Conservation (phyloP, 306 rosid genomes). For the Prunus padus region DNA sequence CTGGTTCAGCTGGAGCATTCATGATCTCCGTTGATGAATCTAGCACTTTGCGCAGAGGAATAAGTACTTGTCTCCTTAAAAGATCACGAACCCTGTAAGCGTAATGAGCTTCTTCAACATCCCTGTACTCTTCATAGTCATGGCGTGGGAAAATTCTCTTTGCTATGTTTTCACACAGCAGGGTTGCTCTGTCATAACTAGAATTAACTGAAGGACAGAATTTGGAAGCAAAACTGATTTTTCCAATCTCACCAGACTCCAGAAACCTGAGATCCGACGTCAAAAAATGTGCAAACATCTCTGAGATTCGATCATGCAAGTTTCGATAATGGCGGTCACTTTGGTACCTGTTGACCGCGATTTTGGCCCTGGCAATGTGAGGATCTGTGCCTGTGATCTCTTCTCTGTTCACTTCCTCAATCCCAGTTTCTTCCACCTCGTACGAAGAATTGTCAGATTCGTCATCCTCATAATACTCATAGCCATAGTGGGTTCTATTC, state of each 20-base stretch:
- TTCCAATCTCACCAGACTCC: not conserved
- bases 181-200: not conserved
- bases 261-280: not conserved
- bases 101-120: not conserved
- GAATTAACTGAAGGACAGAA: not conserved
- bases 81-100: constrained; percentile 7
- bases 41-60: not conserved
- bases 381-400: not conserved
- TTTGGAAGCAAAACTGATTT: not conserved
- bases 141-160: not conserved
- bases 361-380: not conserved
- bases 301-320: not conserved
- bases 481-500: too few relatives aligned
- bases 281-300: not conserved
- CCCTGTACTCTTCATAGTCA: not conserved
- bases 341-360: not conserved
- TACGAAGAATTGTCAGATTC: too few relatives aligned
- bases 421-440: not conserved
- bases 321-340: not conserved
- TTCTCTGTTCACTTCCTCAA: not conserved
- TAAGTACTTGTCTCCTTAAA: constrained; percentile 5
- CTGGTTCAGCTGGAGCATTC: too few relatives aligned
- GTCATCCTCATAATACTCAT: too few relatives aligned
- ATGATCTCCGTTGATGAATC: not conserved
- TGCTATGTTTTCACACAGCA: constrained; percentile 1